A percentile compares a stretch with the other conserved stretches of the same genome.
Evolutionary conservation across 495 filamentous ascomycete species (phyloP).

Genomic region (Penicillium coffeae): DNA sequence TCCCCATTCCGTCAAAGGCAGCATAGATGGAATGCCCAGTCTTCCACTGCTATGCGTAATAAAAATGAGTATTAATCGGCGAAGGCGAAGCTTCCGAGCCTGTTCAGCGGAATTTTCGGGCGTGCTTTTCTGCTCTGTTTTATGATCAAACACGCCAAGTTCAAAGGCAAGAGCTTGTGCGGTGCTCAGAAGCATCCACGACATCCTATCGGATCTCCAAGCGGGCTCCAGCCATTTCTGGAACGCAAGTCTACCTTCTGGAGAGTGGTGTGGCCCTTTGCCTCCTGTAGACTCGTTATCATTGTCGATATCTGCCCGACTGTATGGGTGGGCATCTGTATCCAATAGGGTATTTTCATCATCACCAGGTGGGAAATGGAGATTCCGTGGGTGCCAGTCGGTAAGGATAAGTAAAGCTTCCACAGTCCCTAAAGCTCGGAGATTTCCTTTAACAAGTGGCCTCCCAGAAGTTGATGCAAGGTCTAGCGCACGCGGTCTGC

Average conservation of each 20-base stretch:
- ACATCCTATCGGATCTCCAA: conserved; percentile 96
- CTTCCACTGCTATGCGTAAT: conserved; percentile 88
- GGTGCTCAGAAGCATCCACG: conserved; percentile 94
- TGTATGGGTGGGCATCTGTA: conserved; percentile 43
- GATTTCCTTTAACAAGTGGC: conserved; percentile 59
- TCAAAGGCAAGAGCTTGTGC: conserved; percentile 88
- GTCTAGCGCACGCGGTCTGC: conserved; percentile 58
- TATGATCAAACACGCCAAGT: conserved; percentile 88
- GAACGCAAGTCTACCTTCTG: conserved; percentile 61
- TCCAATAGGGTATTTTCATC: conserved; percentile 60
- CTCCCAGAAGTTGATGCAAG: conserved; percentile 55
- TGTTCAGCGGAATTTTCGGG: conserved; percentile 64
- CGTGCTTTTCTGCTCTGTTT: conserved; percentile 45
- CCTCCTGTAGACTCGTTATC: conserved; percentile 35
- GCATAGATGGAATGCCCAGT: conserved; percentile 90
- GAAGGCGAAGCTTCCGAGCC: conserved; percentile 74
- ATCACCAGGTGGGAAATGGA: conserved; percentile 92
- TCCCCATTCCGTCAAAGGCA: conserved; percentile 59
- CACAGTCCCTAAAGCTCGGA: conserved; percentile 87
- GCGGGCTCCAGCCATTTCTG: conserved; percentile 95
- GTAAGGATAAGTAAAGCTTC: conserved; percentile 91
- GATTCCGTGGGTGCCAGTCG: conserved; percentile 92
- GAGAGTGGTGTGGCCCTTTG: conserved; percentile 44
- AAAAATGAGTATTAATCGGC: conserved; percentile 81
- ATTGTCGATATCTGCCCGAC: conserved; percentile 29